Percentiles rank a stretch among this genome's conserved stretches.
Conservation (phyloP, 164 flowering plant genomes). For the Vitis cinerea region DNA sequence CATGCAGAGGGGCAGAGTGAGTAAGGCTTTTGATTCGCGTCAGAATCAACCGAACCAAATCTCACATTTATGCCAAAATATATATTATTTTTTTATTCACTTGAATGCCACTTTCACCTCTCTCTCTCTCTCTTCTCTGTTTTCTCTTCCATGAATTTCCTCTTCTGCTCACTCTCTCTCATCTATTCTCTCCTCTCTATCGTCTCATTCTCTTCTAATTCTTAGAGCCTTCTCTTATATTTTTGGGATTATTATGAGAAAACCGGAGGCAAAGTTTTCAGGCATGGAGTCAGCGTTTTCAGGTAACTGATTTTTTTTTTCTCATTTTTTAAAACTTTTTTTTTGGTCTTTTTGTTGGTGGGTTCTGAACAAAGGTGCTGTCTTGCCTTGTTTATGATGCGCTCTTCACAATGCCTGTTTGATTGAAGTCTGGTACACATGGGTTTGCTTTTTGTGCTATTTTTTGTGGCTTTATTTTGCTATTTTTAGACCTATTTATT, state of each 20-base stretch:
- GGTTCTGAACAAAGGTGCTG: too few relatives aligned
- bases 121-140: too few relatives aligned
- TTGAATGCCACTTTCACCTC: too few relatives aligned
- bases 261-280: slow-evolving; percentile 17
- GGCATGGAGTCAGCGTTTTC: slow-evolving; percentile 24
- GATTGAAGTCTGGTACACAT: too few relatives aligned
- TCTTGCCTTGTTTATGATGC: too few relatives aligned
- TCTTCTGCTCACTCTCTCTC: neutral
- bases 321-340: too few relatives aligned
- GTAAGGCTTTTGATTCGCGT: neutral
- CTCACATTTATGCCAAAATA: neutral
- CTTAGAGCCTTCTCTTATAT: neutral
- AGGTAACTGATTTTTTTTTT: slow-evolving; percentile 4
- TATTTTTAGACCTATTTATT: too few relatives aligned
- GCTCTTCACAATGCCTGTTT: too few relatives aligned
- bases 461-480: too few relatives aligned
- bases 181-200: neutral
- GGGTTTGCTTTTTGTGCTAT: too few relatives aligned
- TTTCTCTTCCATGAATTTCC: neutral
- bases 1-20: too few relatives aligned
- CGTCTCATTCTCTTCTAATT: neutral
- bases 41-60: neutral
- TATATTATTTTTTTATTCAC: neutral
- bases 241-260: slow-evolving; percentile 5
- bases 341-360: too few relatives aligned